phyloP scores from a whole-genome alignment of 1,139 yeast species.

The Candida smagusa region DNA sequence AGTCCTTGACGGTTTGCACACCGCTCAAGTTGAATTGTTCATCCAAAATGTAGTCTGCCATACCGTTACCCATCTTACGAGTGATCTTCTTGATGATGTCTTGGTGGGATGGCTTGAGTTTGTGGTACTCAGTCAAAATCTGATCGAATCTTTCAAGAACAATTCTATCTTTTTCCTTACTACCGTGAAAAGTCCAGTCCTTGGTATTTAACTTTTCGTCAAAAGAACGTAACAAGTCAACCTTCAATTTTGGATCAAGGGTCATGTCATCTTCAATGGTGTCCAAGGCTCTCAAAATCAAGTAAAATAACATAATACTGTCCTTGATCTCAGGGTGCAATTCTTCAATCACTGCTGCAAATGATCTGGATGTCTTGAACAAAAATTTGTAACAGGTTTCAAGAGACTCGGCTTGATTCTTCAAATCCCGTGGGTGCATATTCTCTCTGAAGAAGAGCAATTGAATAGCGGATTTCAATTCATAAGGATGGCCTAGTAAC shows the following conservation, averaged over 20 bases:
- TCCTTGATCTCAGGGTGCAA: conserved; percentile 86
- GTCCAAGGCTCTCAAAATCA: conserved; percentile 86
- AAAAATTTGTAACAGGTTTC: conserved; percentile 69
- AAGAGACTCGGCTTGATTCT: conserved; percentile 45
- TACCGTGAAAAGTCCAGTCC: conserved; percentile 82
- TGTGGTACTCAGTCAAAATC: conserved; percentile 68
- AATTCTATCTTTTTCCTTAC: conserved; percentile 72
- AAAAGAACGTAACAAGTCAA: conserved; percentile 72
- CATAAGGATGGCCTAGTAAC: conserved; percentile 67
- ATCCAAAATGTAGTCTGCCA: conserved; percentile 89
- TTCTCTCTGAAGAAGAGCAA: conserved; percentile 54
- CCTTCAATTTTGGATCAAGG: conserved; percentile 63
- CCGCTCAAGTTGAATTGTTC: conserved; percentile 80
- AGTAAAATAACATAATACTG: conserved; percentile 78
- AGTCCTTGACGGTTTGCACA: conserved; percentile 72
- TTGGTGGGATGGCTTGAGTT: conserved; percentile 72
- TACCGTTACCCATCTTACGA: conserved; percentile 88
- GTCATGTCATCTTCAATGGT: conserved; percentile 98
- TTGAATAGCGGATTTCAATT: conserved; percentile 65
- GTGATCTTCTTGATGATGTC: conserved; percentile 77
- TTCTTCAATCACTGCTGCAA: conserved; percentile 88
- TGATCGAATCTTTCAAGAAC: conserved; percentile 71
- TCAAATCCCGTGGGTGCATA: conserved; percentile 48
- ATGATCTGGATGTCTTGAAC: conserved; percentile 77
- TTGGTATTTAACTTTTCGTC: conserved; percentile 55